Conservation (phyloP, 2,329 filamentous ascomycete genomes). For the Epichloe baconii region DNA sequence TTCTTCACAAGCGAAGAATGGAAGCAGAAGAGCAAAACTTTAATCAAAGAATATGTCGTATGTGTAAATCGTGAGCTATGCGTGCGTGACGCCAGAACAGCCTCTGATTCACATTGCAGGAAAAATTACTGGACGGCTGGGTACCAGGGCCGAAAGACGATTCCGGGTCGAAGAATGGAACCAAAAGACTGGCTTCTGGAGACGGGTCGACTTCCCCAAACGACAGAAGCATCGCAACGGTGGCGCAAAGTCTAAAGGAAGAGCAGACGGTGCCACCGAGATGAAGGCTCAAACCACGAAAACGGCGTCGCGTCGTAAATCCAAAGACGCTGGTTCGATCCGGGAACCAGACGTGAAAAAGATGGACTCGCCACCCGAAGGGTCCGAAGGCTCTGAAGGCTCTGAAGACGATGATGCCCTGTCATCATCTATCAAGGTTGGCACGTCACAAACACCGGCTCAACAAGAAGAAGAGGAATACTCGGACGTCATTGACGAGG, state of each 20-base stretch:
- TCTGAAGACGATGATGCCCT: constrained; percentile 10
- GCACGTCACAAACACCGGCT: constrained; percentile 11
- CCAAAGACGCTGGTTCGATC: constrained; percentile 5
- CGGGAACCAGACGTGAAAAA: constrained; percentile 6
- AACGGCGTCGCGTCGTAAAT: constrained; percentile 7
- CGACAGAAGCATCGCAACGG: constrained; percentile 9
- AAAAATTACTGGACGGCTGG: constrained; percentile 25
- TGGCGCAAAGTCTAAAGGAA: not conserved
- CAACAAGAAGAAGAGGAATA: constrained; percentile 28
- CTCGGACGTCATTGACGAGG: constrained; percentile 57
- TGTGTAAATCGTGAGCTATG: constrained; percentile 13
- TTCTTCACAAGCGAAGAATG: constrained; percentile 38
- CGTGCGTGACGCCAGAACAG: not conserved
- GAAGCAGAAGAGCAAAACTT: constrained; percentile 44
- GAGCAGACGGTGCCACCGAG: not conserved
- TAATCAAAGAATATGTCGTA: constrained; percentile 45
- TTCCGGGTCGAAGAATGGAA: constrained; percentile 13
- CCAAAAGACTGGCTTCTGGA: constrained; percentile 23
- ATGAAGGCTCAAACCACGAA: constrained; percentile 6
- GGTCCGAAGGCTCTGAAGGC: constrained; percentile 10
- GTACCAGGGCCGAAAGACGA: constrained; percentile 16
- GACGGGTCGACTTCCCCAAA: constrained; percentile 16
- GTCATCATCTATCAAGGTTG: constrained; percentile 7
- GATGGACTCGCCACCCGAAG: constrained; percentile 6
- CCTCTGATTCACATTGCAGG: constrained; percentile 12